Base-by-base conservation (phyloP, 805 yeast species). In the Pichia californica region DNA sequence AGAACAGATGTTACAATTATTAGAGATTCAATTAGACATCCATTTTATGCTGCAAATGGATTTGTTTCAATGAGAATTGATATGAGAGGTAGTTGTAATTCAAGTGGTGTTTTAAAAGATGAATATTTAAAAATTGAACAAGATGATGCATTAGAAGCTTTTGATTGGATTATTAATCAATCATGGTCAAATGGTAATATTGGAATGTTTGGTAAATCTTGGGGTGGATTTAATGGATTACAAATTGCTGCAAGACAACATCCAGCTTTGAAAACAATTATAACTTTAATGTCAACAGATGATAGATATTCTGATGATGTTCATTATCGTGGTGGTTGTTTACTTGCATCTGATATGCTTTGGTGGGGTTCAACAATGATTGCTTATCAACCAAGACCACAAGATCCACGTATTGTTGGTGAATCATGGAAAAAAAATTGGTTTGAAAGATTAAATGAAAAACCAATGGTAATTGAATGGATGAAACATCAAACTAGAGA, bases 331-430 rank as follows among this genome's bases (percentile, higher is more conserved):
- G 75, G 74, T 38, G 74, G 74, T 13, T 65, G 71, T 56, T 35
- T 69, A 13, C 45, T 70, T 35, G 74, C 72, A 1, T 58, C 67
- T 4, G 74, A 70, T 52, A 70, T 70, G 74, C 52, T 70, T 14
- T 70, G 74, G 74, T 70, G 75, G 75, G 74, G 71, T 1, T 67
- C 73, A 6, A 70, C 74, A 0, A 70, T 70, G 74, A 54, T 62
- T 25, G 63, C 62, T 5, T 70, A 69, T 44, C 66, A 64, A 25
- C 71, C 73, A 36, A 62, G 74, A 50, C 74, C 74, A 6, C 74
- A 68, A 42, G 75, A 70, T 53, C 73, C 73, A 4, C 48, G 53
- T 18, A 58, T 69, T 34, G 69, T 64, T 19, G 70, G 70, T 9
- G 53, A 51, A 4, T 41, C 49, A 4, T 70, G 75, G 75, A 66